These are phyloP conservation scores for Starmerella apicola DNA, from an alignment of 805 yeast genomes.

Conservation along the genomic window DNA sequence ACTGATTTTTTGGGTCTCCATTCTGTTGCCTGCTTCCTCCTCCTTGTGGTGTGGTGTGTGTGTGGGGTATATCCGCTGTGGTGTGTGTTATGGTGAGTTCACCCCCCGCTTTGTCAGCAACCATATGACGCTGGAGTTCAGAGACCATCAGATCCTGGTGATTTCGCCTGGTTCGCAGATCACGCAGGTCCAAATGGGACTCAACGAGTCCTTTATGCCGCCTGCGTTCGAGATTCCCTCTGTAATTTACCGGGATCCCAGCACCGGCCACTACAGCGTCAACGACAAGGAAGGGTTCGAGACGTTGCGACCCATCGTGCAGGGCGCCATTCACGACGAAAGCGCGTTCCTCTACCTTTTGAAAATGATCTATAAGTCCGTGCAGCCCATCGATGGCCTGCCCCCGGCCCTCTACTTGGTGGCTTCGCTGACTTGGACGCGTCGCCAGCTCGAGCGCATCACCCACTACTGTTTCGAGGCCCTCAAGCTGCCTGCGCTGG, in stretches of 20 bases:
- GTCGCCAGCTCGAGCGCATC: constrained; percentile 50
- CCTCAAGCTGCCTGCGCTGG: constrained; percentile 58
- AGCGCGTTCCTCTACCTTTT: constrained; percentile 58
- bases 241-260: constrained; percentile 39
- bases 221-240: constrained; percentile 74
- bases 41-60: no score
- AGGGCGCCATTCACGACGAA: constrained; percentile 53
- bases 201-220: constrained; percentile 58
- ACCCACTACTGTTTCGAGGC: constrained; percentile 66
- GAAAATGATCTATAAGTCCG: constrained; percentile 38
- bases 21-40: no score
- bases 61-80: no score
- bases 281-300: constrained; percentile 31
- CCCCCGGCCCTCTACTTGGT: constrained; percentile 56
- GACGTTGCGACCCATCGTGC: constrained; percentile 49
- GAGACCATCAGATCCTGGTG: constrained; percentile 34
- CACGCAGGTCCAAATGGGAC: constrained; percentile 69
- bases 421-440: constrained; percentile 58
- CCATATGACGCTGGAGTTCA: constrained; percentile 27
- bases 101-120: no score
- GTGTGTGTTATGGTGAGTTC: no score
- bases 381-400: constrained; percentile 30
- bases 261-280: constrained; percentile 16
- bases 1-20: no score
- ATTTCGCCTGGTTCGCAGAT: constrained; percentile 68